Base-by-base conservation (phyloP, 2,329 filamentous ascomycete genomes). In the Tolypocladium paradoxum region DNA sequence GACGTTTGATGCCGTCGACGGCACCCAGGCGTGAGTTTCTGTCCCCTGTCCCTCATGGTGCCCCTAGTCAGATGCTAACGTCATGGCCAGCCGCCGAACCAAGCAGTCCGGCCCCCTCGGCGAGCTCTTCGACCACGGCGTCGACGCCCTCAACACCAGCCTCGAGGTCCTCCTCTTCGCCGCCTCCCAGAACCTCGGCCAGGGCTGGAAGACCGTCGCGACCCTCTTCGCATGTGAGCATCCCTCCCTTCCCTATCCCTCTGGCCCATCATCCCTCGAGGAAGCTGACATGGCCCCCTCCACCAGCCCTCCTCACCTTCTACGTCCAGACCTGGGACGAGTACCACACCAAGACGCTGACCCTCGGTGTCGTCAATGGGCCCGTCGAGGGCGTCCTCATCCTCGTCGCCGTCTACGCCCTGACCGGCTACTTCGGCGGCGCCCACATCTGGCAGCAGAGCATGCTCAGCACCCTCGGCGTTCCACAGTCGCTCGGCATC, bases 291-390 rank as follows among this genome's bases (percentile, higher is more conserved):
- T 4, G 27, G 2, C n/a, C 16, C 12, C 40, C 20, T n/a, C 6
- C 38, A 3, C n/a, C 56, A 90, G 86, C 88, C 7, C 82, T 92
- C 55, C 76, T 95, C 62, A 96, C 93, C n/a, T 99, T 99, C 71
- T 97, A 97, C 70, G 87, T 97, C 43, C 93, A 97, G 69, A 97
- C 93, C 35, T 99, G 93, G 93, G 93, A 99, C 66, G 93, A 97
- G 69, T 99, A 97, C 73, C 92, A 97, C 73, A 99, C 93, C 50
- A 91, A 96, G 70, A 93, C 91, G 3, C 81, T 99, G 48, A 96
- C 90, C 1, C 81, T 99, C 6, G 93, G 93, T 55, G 75, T 97
- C 57, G 79, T 99, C 60, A 96, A 92, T 58, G 93, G 93, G 0
- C 93, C 93, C 4, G 93, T 99, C 37, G 93, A 99, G 72, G 93